These are phyloP conservation scores for Beauveria asiatica DNA, from an alignment of 2,329 filamentous ascomycete genomes.

Conservation along the genomic window DNA sequence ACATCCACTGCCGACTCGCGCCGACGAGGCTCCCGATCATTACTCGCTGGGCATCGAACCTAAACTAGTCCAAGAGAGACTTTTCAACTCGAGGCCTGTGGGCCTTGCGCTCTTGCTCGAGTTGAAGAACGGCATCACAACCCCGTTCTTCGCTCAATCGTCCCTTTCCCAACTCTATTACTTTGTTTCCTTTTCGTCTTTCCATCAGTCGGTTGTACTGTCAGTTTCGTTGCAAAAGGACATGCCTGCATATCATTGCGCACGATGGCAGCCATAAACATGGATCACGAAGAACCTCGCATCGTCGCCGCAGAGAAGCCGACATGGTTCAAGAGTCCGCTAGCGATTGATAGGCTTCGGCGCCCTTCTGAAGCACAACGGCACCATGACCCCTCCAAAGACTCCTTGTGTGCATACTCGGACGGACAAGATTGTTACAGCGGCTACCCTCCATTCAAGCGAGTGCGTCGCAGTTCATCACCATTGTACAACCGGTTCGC, in stretches of 20 bases:
- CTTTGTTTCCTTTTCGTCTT: neutral
- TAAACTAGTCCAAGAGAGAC: too few relatives aligned
- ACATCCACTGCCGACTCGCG: neutral
- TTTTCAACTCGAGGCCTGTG: too few relatives aligned
- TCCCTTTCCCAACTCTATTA: too few relatives aligned
- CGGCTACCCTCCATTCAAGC: constrained; percentile 6
- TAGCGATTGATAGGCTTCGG: neutral
- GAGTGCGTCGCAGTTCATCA: neutral
- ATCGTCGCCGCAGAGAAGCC: constrained; percentile 5
- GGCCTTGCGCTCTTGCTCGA: neutral
- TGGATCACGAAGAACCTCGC: constrained; percentile 7
- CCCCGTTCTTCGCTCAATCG: too few relatives aligned
- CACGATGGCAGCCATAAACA: neutral
- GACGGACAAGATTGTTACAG: neutral
- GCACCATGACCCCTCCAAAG: neutral
- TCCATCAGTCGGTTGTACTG: neutral
- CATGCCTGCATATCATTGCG: neutral
- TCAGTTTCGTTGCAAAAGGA: neutral
- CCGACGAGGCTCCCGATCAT: neutral
- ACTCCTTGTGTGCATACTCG: neutral
- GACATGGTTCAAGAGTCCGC: constrained; percentile 6
- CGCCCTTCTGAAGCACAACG: neutral
- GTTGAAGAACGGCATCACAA: neutral
- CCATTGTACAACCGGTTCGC: too few relatives aligned
- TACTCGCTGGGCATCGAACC: neutral